Base-by-base conservation (phyloP, 768 basidiomycete species). In the Kwoniella bestiolae region DNA sequence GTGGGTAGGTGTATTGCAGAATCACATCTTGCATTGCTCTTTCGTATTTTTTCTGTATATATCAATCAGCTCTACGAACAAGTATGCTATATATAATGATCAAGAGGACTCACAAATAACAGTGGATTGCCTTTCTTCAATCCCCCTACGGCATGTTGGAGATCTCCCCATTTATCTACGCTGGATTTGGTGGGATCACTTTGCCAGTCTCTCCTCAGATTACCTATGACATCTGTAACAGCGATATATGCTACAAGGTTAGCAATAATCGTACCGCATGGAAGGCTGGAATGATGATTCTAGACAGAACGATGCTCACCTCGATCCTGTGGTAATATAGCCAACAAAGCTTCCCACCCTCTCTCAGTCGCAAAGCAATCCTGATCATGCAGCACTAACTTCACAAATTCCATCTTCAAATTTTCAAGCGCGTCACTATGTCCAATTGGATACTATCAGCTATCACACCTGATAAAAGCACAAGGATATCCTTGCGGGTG, bases 1-100 rank as follows among this genome's bases (percentile, higher is more conserved):
- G 88, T 1, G 95, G 95, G 81, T 98, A 99, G 0, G 91, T 95
- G 80, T 96, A 97, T 72, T 92, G 90, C 12, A 99, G 83, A 51
- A 96, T 84, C 65, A 97, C 87, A 67, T 98, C 95, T 78, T 95
- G 89, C 83, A 93, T 83, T 3, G 88, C 87, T 1, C 81, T 58
- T 69, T 82, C 45, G 86, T 69, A 29, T 56, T 74, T 75, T 47
- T 66, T 62, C 75, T 79, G 59, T 18, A 29, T n/a, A 52, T 14
- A n/a, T 32, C 18, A n/a, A 38, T 38, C 16, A n/a, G n/a, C n/a
- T n/a, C n/a, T 8, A 49, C 1, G 45, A 21, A 23, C 35, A 4
- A 9, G 11, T 8, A 34, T 34, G 9, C 6, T 51, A 26, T 26
- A n/a, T 51, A 51, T 5, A 26, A 9, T 11, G 11, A 41, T 29